A percentile compares a stretch with the other conserved stretches of the same genome.
phyloP scores from a whole-genome alignment of 2,329 filamentous ascomycete genomes.

The Aspergillus pseudoviridinutans region DNA sequence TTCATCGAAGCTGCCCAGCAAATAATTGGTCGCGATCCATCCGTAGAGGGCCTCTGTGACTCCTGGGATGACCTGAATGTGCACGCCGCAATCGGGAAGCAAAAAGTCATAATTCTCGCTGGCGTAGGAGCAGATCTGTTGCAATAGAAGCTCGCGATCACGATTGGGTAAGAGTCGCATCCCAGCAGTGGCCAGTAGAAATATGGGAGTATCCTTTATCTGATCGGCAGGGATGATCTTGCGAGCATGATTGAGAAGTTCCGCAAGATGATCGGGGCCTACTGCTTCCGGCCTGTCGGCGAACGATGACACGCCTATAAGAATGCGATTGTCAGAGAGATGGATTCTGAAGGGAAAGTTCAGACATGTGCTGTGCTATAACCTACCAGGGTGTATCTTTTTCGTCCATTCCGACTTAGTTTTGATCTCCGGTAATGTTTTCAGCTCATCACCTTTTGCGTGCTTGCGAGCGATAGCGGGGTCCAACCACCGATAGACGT shows the following conservation, averaged over 20 bases:
- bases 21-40: conserved; percentile 95
- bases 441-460: conserved; percentile 57
- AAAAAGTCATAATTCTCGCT: conserved; percentile 72
- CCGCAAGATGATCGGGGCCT: conserved; percentile 74
- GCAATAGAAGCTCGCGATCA: conserved; percentile 69
- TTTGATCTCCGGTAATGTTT: conserved; percentile 71
- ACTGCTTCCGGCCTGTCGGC: conserved; percentile 71
- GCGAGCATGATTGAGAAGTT: conserved; percentile 76
- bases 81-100: conserved; percentile 81
- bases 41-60: conserved; percentile 95
- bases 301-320: conserved; percentile 74
- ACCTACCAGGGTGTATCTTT: conserved; percentile 80
- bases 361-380: not conserved
- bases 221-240: conserved; percentile 71
- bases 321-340: conserved; percentile 5
- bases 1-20: conserved; percentile 83
- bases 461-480: conserved; percentile 62
- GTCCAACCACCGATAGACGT: conserved; percentile 92
- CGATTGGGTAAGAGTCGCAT: conserved; percentile 77
- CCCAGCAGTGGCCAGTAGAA: conserved; percentile 91
- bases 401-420: conserved; percentile 85
- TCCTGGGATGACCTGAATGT: conserved; percentile 91
- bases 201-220: conserved; percentile 81
- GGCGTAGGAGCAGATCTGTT: conserved; percentile 78
- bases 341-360: not conserved